These are phyloP conservation scores for Heliamphora pulchella DNA, from an alignment of 179 eudicot species.

Conservation along the genomic window DNA sequence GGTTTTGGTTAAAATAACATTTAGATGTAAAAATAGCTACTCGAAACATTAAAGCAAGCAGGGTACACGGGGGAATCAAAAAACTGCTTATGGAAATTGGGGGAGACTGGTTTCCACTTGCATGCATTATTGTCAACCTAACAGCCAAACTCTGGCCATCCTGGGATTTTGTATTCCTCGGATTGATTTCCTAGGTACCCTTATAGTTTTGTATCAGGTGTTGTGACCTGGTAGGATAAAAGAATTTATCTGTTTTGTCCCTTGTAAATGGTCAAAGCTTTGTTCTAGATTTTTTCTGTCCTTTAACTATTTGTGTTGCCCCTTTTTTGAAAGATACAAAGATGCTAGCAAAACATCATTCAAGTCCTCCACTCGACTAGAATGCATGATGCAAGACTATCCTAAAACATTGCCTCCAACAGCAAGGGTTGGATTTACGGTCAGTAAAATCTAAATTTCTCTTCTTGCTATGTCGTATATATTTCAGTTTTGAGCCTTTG, in stretches of 20 bases:
- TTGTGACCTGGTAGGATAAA: too few species aligned
- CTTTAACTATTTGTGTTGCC: neutral
- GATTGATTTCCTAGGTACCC: too few species aligned
- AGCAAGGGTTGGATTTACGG: conserved; percentile 95
- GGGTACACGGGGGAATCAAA: neutral
- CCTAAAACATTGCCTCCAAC: conserved; percentile 93
- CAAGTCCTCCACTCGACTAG: conserved; percentile 93
- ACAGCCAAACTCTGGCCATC: too few species aligned
- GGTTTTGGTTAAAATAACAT: neutral
- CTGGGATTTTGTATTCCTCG: too few species aligned
- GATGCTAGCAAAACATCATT: conserved; percentile 79
- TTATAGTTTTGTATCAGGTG: too few species aligned
- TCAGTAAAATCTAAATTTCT: conserved; percentile 28
- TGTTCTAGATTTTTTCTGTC: conserved; percentile 2
- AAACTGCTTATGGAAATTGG: neutral
- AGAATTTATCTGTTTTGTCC: neutral
- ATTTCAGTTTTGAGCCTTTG: conserved; percentile 9
- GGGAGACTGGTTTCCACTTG: neutral
- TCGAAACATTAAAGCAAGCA: neutral
- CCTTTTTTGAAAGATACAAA: conserved; percentile 54
- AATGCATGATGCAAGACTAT: conserved; percentile 99
- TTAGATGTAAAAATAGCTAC: neutral
- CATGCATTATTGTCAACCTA: too few species aligned
- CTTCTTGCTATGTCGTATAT: neutral
- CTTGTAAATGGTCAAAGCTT: conserved; percentile 2